These are phyloP conservation scores for Diphasiastrum complanatum DNA, from an alignment of 83 land plant genomes.

Conservation along the genomic window DNA sequence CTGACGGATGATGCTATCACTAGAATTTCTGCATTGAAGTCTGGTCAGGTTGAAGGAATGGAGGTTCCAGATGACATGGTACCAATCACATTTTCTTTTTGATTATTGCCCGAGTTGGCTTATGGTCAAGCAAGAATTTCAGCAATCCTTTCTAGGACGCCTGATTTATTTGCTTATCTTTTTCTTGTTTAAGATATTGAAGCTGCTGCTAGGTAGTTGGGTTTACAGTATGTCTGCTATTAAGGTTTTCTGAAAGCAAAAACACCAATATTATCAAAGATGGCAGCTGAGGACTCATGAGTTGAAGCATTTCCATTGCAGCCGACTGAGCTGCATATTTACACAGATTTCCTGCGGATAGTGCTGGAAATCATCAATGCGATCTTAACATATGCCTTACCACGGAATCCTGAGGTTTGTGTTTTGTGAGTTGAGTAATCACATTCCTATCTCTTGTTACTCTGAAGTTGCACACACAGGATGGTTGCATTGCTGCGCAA, in stretches of 20 bases:
- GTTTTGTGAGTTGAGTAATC: conserved; percentile 5
- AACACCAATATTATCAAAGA: neutral
- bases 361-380: conserved; percentile 85
- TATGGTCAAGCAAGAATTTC: too few relatives aligned
- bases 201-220: too few relatives aligned
- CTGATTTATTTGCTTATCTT: too few relatives aligned
- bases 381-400: conserved; percentile 76
- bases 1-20: conserved; percentile 37
- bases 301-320: conserved; percentile 27
- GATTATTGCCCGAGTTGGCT: too few relatives aligned
- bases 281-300: neutral
- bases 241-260: too few relatives aligned
- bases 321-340: conserved; percentile 78
- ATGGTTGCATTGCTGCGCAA: neutral
- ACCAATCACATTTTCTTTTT: too few relatives aligned
- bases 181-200: too few relatives aligned
- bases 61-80: conserved; percentile 52
- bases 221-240: too few relatives aligned
- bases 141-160: too few relatives aligned
- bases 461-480: too few relatives aligned
- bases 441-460: too few relatives aligned
- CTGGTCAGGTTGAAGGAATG: conserved; percentile 31
- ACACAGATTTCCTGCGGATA: conserved; percentile 74
- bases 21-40: too few relatives aligned
- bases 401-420: conserved; percentile 77